These are phyloP conservation scores for Limnomonas spitsbergensis DNA, from an alignment of 139 green algal genomes.

Conservation along the genomic window DNA sequence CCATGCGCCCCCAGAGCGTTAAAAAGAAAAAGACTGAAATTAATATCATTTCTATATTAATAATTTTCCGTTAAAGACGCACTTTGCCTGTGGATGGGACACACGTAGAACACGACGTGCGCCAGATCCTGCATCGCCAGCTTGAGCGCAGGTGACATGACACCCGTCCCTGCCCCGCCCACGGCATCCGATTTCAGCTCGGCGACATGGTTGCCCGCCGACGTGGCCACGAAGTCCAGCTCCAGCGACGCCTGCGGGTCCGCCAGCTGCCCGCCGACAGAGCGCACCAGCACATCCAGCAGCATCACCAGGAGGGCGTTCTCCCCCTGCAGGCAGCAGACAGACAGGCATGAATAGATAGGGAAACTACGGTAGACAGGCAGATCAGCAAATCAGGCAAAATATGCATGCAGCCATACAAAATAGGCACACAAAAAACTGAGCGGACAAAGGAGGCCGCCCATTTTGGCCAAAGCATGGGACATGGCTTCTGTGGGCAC, in stretches of 20 bases:
- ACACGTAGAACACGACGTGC: background rate
- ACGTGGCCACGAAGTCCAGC: background rate
- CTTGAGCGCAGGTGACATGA: background rate
- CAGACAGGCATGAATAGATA: too few species aligned
- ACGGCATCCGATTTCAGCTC: background rate
- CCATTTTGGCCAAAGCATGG: too few species aligned
- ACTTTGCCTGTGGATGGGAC: background rate
- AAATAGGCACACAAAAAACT: too few species aligned
- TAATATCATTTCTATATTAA: too few species aligned
- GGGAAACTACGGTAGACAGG: too few species aligned
- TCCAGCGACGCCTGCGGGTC: background rate
- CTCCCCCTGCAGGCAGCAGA: background rate
- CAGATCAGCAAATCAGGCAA: too few species aligned
- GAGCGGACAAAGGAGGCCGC: too few species aligned
- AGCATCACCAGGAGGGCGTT: background rate
- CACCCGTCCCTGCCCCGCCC: background rate
- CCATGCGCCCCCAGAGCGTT: too few species aligned
- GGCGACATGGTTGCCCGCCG: background rate
- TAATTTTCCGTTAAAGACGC: too few species aligned
- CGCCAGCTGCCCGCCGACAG: background rate
- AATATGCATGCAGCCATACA: too few species aligned
- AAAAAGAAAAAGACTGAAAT: too few species aligned
- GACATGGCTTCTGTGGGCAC: too few species aligned
- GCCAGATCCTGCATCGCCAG: background rate
- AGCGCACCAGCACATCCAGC: background rate